Evolutionary conservation across 805 yeast genomes (phyloP).

Genomic region (Metschnikowia henanensis): DNA sequence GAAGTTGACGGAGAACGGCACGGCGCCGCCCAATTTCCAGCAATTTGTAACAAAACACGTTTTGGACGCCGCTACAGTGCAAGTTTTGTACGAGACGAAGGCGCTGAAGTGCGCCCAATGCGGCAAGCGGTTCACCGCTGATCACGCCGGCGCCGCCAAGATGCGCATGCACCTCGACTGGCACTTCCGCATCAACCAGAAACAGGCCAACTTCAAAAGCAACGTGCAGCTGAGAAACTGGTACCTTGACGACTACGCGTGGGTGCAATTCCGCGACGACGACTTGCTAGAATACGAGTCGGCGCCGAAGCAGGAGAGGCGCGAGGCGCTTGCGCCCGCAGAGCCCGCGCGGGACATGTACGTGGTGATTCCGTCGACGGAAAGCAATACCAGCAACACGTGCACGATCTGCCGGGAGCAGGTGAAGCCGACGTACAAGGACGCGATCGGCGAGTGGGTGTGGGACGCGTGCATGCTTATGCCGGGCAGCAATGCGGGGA

Average conservation of each 20-base stretch:
- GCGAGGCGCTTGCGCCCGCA: slow-evolving; percentile 2
- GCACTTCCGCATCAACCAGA: slow-evolving; percentile 92
- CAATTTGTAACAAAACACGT: slow-evolving; percentile 37
- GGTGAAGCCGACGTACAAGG: slow-evolving; percentile 43
- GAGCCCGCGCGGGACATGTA: slow-evolving; percentile 23
- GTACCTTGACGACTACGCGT: slow-evolving; percentile 71
- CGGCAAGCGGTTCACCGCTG: slow-evolving; percentile 77
- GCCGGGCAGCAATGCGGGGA: slow-evolving; percentile 35
- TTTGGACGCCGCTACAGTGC: slow-evolving; percentile 30
- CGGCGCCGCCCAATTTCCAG: slow-evolving; percentile 24
- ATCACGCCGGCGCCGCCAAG: slow-evolving; percentile 53
- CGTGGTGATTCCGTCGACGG: slow-evolving; percentile 67
- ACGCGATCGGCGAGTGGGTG: slow-evolving; percentile 47
- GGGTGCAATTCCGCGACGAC: slow-evolving; percentile 76
- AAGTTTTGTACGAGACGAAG: slow-evolving; percentile 53
- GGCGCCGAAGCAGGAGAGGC: slow-evolving; percentile 8
- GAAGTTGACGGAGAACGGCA: slow-evolving; percentile 9
- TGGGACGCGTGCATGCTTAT: slow-evolving; percentile 41
- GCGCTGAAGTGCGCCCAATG: slow-evolving; percentile 87
- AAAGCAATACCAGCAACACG: slow-evolving; percentile 46
- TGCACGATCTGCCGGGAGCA: slow-evolving; percentile 44
- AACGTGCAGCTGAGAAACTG: slow-evolving; percentile 74
- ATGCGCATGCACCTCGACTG: slow-evolving; percentile 80
- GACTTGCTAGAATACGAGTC: slow-evolving; percentile 36
- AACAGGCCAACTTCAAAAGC: slow-evolving; percentile 39